Evolutionary conservation across 257 asterid genomes (phyloP).

Genomic region (Lithospermum erythrorhizon): DNA sequence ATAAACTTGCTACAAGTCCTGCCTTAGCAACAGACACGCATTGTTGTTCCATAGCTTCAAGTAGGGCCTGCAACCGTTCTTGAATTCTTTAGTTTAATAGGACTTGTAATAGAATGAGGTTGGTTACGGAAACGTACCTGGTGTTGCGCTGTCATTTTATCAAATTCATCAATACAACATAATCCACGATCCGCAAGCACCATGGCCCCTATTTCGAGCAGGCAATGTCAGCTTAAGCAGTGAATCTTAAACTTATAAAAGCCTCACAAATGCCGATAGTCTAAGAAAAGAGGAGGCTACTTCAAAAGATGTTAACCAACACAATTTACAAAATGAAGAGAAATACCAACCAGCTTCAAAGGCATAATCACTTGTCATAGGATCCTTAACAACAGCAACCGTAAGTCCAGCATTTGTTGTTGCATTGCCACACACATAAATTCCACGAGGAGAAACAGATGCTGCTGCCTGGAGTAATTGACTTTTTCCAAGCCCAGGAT

Average conservation of each 20-base stretch:
- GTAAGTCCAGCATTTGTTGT: slow-evolving; percentile 98
- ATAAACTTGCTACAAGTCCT: slow-evolving; percentile 96
- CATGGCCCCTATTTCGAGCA: slow-evolving; percentile 69
- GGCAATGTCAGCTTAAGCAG: slow-evolving; percentile 11
- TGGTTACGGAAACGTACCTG: slow-evolving; percentile 43
- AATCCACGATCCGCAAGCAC: slow-evolving; percentile 96
- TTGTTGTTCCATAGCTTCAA: slow-evolving; percentile 99
- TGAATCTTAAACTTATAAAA: not conserved
- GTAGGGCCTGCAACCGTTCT: slow-evolving; percentile 49
- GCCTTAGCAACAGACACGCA: slow-evolving; percentile 99
- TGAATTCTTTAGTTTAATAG: slow-evolving; percentile 16
- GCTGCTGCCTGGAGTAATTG: slow-evolving; percentile 98
- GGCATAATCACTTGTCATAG: slow-evolving; percentile 86
- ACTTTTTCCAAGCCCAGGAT: slow-evolving; percentile 97
- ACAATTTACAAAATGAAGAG: too few relatives aligned
- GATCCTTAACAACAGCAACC: slow-evolving; percentile 94
- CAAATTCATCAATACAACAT: slow-evolving; percentile 97
- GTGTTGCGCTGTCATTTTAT: slow-evolving; percentile 93
- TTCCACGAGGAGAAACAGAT: slow-evolving; percentile 96
- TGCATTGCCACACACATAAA: slow-evolving; percentile 93
- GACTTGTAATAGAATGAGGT: slow-evolving; percentile 4
- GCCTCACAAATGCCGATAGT: too few relatives aligned
- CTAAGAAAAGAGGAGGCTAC: too few relatives aligned
- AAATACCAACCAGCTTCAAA: slow-evolving; percentile 82
- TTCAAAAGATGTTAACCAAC: too few relatives aligned